Conservation (phyloP, 768 basidiomycete genomes). For the Boletus bicolor region DNA sequence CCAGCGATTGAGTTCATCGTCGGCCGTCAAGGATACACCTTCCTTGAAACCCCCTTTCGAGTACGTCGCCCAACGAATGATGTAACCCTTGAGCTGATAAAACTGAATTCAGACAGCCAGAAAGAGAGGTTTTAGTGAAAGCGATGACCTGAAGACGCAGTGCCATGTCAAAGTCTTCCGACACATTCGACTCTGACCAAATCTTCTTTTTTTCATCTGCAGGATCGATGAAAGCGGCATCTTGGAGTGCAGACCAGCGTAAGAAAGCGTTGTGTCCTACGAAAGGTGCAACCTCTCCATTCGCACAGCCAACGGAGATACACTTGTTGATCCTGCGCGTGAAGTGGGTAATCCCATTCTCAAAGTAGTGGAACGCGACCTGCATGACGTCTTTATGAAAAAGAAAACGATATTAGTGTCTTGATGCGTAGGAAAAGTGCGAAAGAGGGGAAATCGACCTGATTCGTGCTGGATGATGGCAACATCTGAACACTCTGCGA, state of each 20-base stretch:
- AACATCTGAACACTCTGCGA: slow-evolving; percentile 78
- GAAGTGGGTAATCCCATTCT: slow-evolving; percentile 91
- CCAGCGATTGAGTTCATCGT: slow-evolving; percentile 92
- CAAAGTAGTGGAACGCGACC: slow-evolving; percentile 84
- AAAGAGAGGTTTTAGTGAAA: slow-evolving; percentile 32
- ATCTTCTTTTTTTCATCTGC: slow-evolving; percentile 59
- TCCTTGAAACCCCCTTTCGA: slow-evolving; percentile 87
- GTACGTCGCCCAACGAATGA: slow-evolving; percentile 70
- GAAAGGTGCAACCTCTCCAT: slow-evolving; percentile 74
- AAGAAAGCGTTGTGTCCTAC: slow-evolving; percentile 89
- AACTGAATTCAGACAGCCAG: slow-evolving; percentile 50
- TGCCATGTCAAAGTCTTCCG: slow-evolving; percentile 71
- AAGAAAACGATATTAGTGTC: slow-evolving; percentile 25
- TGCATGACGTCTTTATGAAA: slow-evolving; percentile 75
- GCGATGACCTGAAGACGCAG: slow-evolving; percentile 46
- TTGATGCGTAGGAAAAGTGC: background rate
- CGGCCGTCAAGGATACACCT: slow-evolving; percentile 85
- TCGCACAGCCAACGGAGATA: slow-evolving; percentile 75
- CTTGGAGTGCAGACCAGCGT: slow-evolving; percentile 89
- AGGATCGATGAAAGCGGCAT: slow-evolving; percentile 69
- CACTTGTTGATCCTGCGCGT: slow-evolving; percentile 86
- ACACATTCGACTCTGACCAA: slow-evolving; percentile 67
- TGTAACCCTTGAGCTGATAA: slow-evolving; percentile 31
- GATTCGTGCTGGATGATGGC: slow-evolving; percentile 93
- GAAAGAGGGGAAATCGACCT: slow-evolving; percentile 34